phyloP scores from a whole-genome alignment of 768 basidiomycete species.

The Boletus vermiculosoides region DNA sequence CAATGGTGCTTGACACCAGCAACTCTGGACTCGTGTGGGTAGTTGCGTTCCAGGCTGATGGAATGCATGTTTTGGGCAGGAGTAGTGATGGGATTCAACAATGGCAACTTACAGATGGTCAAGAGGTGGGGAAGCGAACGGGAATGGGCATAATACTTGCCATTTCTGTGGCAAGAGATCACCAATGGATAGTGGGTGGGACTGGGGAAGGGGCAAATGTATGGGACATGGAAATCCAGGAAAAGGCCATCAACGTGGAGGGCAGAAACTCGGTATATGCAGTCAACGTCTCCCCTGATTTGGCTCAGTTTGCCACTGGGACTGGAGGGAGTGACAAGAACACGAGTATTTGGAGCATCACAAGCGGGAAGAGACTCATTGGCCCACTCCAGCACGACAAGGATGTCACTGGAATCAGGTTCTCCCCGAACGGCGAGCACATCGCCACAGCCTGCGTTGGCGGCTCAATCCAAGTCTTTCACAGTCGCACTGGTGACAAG shows the following conservation, averaged over 20 bases:
- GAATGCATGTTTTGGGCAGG: neutral
- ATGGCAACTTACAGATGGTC: neutral
- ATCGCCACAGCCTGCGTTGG: neutral
- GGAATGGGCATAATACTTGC: neutral
- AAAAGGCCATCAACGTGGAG: neutral
- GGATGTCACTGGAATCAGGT: neutral
- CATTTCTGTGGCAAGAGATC: neutral
- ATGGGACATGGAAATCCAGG: neutral
- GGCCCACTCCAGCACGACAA: neutral
- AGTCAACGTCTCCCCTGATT: neutral
- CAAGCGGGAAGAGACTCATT: neutral
- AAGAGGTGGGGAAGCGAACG: neutral
- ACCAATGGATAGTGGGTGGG: neutral
- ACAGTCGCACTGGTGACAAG: too few relatives aligned
- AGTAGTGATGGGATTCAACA: neutral
- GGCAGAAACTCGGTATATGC: neutral
- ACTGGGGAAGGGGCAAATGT: neutral
- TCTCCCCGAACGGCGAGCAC: neutral
- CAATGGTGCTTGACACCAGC: neutral
- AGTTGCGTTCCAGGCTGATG: conserved; percentile 1
- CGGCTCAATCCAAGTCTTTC: too few relatives aligned
- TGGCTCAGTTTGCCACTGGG: neutral
- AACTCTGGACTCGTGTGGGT: neutral
- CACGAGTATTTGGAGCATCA: neutral
- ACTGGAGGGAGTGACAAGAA: rapidly evolving